A percentile compares a stretch with the other conserved stretches of the same genome.
phyloP scores from a whole-genome alignment of 129 eudicot genomes.

The Chrysanthemum seticuspe region DNA sequence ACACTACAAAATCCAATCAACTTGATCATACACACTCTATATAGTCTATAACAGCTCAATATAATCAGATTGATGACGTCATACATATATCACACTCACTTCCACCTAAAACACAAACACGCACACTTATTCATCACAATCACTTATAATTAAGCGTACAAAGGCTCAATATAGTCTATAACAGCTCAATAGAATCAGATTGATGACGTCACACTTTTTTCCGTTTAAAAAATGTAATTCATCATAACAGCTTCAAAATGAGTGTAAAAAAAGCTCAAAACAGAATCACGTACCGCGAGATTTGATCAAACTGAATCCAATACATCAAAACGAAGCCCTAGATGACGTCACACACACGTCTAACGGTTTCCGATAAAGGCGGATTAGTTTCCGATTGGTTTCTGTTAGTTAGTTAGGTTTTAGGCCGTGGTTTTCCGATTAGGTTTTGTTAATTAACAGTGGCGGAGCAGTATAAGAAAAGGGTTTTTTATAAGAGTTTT shows the following conservation, averaged over 20 bases:
- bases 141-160: no score
- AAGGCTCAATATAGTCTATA: no score
- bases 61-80: no score
- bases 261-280: not conserved
- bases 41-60: no score
- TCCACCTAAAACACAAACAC: no score
- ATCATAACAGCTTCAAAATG: constrained; percentile 14
- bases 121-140: no score
- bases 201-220: no score
- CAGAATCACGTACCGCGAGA: not conserved
- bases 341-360: not conserved
- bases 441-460: constrained; percentile 29
- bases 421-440: constrained; percentile 20
- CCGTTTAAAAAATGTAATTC: constrained; percentile 12
- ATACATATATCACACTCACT: no score
- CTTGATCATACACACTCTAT: no score
- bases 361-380: no score
- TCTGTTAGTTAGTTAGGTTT: constrained; percentile 9
- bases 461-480: constrained; percentile 46
- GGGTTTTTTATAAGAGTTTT: constrained; percentile 26
- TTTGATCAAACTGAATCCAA: constrained; percentile 35
- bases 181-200: no score
- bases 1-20: no score
- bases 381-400: not conserved
- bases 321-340: constrained; percentile 48